Base-by-base conservation (phyloP, 352 stramenopile species). In the Lagenidium giganteum region DNA sequence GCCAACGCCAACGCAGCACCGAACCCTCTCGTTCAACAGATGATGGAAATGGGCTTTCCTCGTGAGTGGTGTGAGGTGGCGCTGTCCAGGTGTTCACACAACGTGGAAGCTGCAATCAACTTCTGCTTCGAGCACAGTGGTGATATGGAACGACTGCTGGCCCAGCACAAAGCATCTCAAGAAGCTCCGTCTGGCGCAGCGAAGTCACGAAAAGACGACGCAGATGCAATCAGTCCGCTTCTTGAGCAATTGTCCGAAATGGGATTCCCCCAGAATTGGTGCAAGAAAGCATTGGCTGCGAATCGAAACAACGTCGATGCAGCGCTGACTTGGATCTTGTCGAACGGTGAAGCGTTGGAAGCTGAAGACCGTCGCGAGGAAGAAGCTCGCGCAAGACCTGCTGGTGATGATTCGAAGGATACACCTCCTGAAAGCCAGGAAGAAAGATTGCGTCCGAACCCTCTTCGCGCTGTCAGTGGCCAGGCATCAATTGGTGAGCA, bases 31-130 rank as follows among this genome's bases (percentile, higher is more conserved):
- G 78, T 91, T 12, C 83, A 93, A 50, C 83, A 95, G 54, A 96
- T 96, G 86, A 94, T 96, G 85, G 87, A 96, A 41, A 96, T 96
- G 83, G 87, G 87, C 21, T 95, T 96, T 39, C 83, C 87, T 8
- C 91, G 92, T 43, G 85, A 96, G 45, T 96, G 85, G 87, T 96
- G 87, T 55, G 83, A 96, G 47, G 80, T 94, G 21, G 85, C 87
- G 24, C 57, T 96, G 30, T 65, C 77, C 43, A 65, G 81, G 20
- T 95, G 83, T 47, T 82, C 83, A 27, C 83, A 93, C 22, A 94
- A 95, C 47, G 83, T 96, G 20, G 87, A 95, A 55, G 77, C 80
- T 36, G 87, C 87, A 16, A 95, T 96, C 42, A 96, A 95, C 49
- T 95, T 95, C 54, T 96, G 87, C 48, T 96, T 96, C 42, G 87